Evolutionary conservation across 176 grass and related monocot species (phyloP).

Genomic region (Zea mays): Zm-B73-REFERENCE-NAM-5.0 NC_050100.1:20619501-20620000

Average conservation of each 20-base stretch:
- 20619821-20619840: background rate
- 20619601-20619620: no score
- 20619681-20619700: background rate
- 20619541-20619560: no score
- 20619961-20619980: background rate
- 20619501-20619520: no score
- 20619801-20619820: background rate
- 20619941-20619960: constrained; percentile 53
- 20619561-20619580: no score
- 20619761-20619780: background rate
- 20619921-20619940: constrained; percentile 63
- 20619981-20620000: background rate
- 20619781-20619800: background rate
- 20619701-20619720: background rate
- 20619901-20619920: constrained; percentile 62
- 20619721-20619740: background rate
- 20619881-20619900: constrained; percentile 45
- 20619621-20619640: background rate
- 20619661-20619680: background rate
- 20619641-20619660: background rate
- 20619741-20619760: background rate
- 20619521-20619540: no score
- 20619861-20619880: constrained; percentile 58
- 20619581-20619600: no score
- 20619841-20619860: background rate